phyloP scores from a whole-genome alignment of 164 flowering plant species.

The Sedum album region DNA sequence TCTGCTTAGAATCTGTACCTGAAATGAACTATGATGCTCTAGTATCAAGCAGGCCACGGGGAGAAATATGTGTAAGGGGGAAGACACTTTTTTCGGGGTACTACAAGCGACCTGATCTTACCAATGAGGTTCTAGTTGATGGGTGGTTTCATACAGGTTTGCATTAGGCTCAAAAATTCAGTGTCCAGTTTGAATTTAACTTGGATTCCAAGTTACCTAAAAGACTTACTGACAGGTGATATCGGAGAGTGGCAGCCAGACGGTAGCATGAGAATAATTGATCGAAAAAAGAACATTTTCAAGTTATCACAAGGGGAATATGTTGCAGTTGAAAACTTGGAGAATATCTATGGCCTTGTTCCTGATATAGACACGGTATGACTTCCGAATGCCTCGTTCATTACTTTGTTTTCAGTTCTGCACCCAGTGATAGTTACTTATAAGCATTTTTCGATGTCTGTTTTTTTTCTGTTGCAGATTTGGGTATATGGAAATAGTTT shows the following conservation, averaged over 20 bases:
- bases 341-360: conserved; percentile 63
- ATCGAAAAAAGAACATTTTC: conserved; percentile 94
- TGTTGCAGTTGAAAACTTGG: conserved; percentile 94
- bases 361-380: conserved; percentile 68
- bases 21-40: conserved; percentile 96
- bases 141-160: conserved; percentile 98
- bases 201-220: neutral
- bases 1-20: conserved; percentile 91
- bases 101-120: conserved; percentile 85
- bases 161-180: neutral
- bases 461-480: conserved; percentile 40
- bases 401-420: neutral
- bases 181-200: neutral
- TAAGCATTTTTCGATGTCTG: neutral
- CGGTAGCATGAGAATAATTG: conserved; percentile 93
- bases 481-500: conserved; percentile 97
- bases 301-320: conserved; percentile 99
- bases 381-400: neutral
- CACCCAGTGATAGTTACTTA: too few species aligned
- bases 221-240: conserved; percentile 51
- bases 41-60: conserved; percentile 70
- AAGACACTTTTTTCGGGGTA: conserved; percentile 78
- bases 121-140: conserved; percentile 75
- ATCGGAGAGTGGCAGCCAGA: conserved; percentile 94
- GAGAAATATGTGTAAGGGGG: conserved; percentile 84